These are phyloP conservation scores for Atkinsonella hypoxylon DNA, from an alignment of 2,329 filamentous ascomycete genomes.

Conservation along the genomic window DNA sequence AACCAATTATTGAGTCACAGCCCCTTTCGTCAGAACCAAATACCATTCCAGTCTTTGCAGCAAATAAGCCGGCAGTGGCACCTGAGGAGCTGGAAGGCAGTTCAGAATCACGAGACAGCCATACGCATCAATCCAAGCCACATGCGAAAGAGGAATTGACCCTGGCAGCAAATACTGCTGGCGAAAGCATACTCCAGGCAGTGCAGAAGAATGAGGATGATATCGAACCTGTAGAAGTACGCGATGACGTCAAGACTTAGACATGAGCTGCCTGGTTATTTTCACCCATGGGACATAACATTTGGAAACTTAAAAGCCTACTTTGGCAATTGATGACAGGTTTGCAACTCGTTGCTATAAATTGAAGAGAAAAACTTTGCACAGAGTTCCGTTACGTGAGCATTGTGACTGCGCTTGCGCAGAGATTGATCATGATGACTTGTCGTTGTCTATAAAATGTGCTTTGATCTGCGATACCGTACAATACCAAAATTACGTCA, in stretches of 20 bases:
- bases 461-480: background rate
- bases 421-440: background rate
- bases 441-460: background rate
- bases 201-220: slow-evolving; percentile 23
- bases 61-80: background rate
- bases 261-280: background rate
- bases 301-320: background rate
- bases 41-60: background rate
- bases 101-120: background rate
- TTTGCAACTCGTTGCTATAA: background rate
- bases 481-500: background rate
- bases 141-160: slow-evolving; percentile 20
- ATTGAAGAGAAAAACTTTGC: too few species aligned
- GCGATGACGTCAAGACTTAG: slow-evolving; percentile 22
- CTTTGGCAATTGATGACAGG: background rate
- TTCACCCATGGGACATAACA: background rate
- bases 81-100: slow-evolving; percentile 1
- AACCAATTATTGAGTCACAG: slow-evolving; percentile 2
- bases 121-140: background rate
- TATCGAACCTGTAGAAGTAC: slow-evolving; percentile 23
- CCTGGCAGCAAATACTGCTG: slow-evolving; percentile 29
- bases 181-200: slow-evolving; percentile 28
- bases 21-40: background rate
- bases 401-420: background rate
- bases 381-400: background rate